Conservation (phyloP, 345 rosid genomes). For the Brassica incana region DNA sequence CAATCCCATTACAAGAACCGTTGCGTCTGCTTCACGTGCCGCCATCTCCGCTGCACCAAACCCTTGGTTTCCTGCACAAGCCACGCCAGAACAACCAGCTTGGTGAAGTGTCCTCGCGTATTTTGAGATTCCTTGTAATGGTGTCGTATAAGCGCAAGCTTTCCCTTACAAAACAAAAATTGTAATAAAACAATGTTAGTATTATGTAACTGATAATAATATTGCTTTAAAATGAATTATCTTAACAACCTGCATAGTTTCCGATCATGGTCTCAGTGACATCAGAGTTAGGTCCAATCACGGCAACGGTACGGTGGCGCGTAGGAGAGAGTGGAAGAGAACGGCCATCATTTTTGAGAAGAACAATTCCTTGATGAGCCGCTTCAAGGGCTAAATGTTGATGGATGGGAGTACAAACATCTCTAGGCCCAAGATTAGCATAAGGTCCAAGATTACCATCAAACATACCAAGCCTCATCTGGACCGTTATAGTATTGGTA, state of each 20-base stretch:
- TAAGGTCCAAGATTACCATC: constrained; percentile 78
- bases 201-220: background rate
- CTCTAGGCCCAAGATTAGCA: constrained; percentile 72
- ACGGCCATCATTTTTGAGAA: constrained; percentile 53
- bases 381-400: constrained; percentile 77
- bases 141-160: constrained; percentile 70
- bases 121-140: constrained; percentile 63
- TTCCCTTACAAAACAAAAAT: constrained; percentile 44
- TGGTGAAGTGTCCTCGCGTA: constrained; percentile 63
- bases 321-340: constrained; percentile 63
- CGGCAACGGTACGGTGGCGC: constrained; percentile 67
- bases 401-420: constrained; percentile 77
- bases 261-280: constrained; percentile 94
- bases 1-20: constrained; percentile 80
- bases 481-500: constrained; percentile 75
- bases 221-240: background rate
- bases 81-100: constrained; percentile 61
- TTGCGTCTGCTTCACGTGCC: constrained; percentile 66
- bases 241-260: constrained; percentile 74
- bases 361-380: constrained; percentile 81
- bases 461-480: constrained; percentile 93
- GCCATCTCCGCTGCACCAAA: constrained; percentile 58
- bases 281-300: constrained; percentile 91
- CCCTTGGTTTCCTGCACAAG: constrained; percentile 49
- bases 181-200: background rate